Percentiles rank a stretch among this genome's conserved stretches.
Evolutionary conservation across 331 rosid species (phyloP).

Genomic region (Pyracantha coccinea): DNA sequence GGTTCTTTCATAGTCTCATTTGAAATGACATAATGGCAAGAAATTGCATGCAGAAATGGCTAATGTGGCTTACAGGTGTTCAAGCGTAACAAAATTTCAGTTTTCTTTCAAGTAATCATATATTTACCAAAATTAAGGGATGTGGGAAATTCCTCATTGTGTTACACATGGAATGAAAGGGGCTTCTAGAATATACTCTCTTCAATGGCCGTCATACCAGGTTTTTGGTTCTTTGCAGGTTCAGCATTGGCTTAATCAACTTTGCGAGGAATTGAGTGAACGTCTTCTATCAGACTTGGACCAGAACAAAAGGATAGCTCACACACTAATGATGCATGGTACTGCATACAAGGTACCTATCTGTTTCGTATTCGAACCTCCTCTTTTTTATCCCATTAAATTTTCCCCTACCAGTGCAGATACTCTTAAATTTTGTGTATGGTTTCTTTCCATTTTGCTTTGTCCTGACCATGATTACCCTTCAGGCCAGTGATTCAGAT

Average conservation of each 20-base stretch:
- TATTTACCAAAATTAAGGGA: too few relatives aligned
- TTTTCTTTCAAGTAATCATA: too few relatives aligned
- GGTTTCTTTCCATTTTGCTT: not conserved
- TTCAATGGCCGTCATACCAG: not conserved
- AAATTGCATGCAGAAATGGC: not conserved
- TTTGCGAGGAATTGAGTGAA: conserved; percentile 78
- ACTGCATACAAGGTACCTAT: conserved; percentile 60
- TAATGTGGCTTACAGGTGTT: not conserved
- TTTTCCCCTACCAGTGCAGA: not conserved
- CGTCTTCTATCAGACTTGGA: conserved; percentile 75
- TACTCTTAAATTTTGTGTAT: not conserved
- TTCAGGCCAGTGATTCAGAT: conserved; percentile 64
- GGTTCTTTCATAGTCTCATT: not conserved
- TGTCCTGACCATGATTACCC: conserved; percentile 17
- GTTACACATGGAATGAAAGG: not conserved
- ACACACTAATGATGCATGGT: conserved; percentile 69
- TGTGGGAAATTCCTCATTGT: not conserved
- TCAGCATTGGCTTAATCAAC: conserved; percentile 77
- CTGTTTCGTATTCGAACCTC: conserved; percentile 10
- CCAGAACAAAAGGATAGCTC: conserved; percentile 81
- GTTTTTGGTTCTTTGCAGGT: conserved; percentile 43
- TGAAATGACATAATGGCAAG: not conserved
- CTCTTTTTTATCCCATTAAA: conserved; percentile 1
- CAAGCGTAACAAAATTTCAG: too few relatives aligned
- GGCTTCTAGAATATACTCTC: not conserved